Percentiles rank a stretch among this genome's conserved stretches.
These are phyloP conservation scores for Phaeotremella skinneri DNA, from an alignment of 768 basidiomycete species.

Conservation along the genomic window DNA sequence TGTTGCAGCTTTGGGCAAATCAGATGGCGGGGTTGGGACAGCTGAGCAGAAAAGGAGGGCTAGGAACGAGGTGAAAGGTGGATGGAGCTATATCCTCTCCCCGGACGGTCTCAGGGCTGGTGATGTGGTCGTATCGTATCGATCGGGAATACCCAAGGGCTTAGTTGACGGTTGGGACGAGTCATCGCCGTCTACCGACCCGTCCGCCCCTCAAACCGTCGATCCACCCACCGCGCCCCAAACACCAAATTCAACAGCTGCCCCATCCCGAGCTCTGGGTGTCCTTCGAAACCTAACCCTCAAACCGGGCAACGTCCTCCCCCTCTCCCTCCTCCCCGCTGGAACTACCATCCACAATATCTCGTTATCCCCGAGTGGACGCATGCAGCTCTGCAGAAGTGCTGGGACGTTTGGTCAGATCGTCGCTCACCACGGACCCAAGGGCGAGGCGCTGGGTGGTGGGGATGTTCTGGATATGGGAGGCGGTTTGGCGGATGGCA, in stretches of 20 bases:
- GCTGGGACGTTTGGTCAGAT: constrained; percentile 84
- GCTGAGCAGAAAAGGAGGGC: constrained; percentile 11
- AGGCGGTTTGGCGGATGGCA: constrained; percentile 21
- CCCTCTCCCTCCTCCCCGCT: constrained; percentile 84
- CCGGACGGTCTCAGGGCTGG: constrained; percentile 86
- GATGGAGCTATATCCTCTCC: constrained; percentile 89
- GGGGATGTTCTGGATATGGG: constrained; percentile 40
- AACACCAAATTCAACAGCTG: constrained; percentile 20
- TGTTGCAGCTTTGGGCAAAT: constrained; percentile 11
- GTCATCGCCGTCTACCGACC: constrained; percentile 14
- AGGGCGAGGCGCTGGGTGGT: constrained; percentile 58
- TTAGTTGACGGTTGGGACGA: constrained; percentile 60
- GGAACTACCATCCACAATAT: constrained; percentile 88
- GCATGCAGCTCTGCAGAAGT: constrained; percentile 77
- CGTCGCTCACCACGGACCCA: constrained; percentile 59
- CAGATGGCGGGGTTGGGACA: constrained; percentile 13
- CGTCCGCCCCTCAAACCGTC: constrained; percentile 26
- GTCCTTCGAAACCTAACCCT: constrained; percentile 77
- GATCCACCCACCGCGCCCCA: constrained; percentile 31
- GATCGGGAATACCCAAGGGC: constrained; percentile 73
- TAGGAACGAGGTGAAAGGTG: constrained; percentile 39
- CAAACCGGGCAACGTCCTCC: constrained; percentile 89
- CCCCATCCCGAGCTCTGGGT: constrained; percentile 66
- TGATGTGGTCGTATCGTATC: constrained; percentile 80
- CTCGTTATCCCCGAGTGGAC: constrained; percentile 70